Base-by-base conservation (phyloP, 2,329 filamentous ascomycete species). In the Trichophyton schoenleinii region DNA sequence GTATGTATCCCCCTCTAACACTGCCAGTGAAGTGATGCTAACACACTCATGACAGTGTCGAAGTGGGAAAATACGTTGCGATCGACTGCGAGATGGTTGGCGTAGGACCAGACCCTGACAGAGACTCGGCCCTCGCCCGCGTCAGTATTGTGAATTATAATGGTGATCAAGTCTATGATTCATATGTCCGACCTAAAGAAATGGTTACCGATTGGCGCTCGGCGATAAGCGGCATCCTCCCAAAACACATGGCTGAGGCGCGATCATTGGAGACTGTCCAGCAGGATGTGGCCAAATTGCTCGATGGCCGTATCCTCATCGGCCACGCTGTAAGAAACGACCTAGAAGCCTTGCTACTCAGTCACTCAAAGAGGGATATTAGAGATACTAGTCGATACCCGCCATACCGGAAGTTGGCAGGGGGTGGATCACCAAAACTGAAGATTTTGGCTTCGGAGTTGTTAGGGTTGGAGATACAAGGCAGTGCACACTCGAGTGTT, bases 51-150 rank as follows among this genome's bases (percentile, higher is more conserved):
- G 77, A 13, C 25, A 83, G 80, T 4, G 75, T 87, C 41, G 83
- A 90, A 60, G 77, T 91, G 20, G 94, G 92, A 59, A 95, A 94
- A 79, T 99, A 95, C 72, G 77, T 99, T 48, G 88, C 89, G 20
- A 83, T 99, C 55, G 94, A 99, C 77, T 99, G 94, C 74, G 94
- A 99, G 76, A 99, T 99, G 94, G 94, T 99, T 28, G 94, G 92
- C 57, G 84, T 95, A 0, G 82, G 83, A 0, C 76, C 75, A 2
- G 73, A 77, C 74, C 83, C 83, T 2, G 84, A 84, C 58, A 82
- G 84, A 22, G 80, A 86, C 70, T 91, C 89, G 41, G 85, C 85
- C 0, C 82, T 99, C 52, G 94, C 94, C 0, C 84, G 94, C 55
- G 89, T 92, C 61, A 95, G 89, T 70, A 78, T 95, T 15, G 91